Base-by-base conservation (phyloP, 177 flowering plant genomes). In the Telopea speciosissima region DNA sequence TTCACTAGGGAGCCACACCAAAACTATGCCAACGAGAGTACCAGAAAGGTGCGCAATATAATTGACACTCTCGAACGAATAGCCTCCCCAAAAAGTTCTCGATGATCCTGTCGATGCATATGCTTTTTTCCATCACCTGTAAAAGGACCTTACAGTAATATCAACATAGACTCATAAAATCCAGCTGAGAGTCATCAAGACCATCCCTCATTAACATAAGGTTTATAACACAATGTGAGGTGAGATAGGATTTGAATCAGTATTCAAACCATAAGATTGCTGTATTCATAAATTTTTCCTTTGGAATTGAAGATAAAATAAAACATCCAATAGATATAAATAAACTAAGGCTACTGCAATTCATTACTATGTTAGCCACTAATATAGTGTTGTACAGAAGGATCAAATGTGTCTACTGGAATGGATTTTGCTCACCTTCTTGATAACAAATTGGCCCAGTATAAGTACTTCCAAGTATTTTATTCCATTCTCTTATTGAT, bases 111-210 rank as follows among this genome's bases (percentile, higher is more conserved):
- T 80, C 28, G 99, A 94, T 60, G 97, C 88, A 82, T 90, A 93
- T 59, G 99, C 97, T 68, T 93, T 97, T 97, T 28, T 89, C 99
- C 97, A 94, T 94, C 63, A 92, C 97, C 99, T 92, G 26, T 19
- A 7, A 74, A 33, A 69, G 33, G 44, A 24, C 25, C 67, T 52
- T 11, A 42, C 24, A 31, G 45, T 0, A 28, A n/a, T 54, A 62
- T 31, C 6, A 17, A 61, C 25, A 45, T 24, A 23, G 36, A 54
- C 12, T 60, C 22, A 56, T 44, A 44, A 44, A 44, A 44, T 13
- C 49, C 49, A 2, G 49, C 49, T 9, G 13, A 44, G 13, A 44
- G 14, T 44, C 14, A 44, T 44, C 49, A 44, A 9, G 7, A 44
- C 49, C 49, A 44, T 9, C 49, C 49, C 49, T 44, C 11, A 44